Percentiles rank a stretch among this genome's conserved stretches.
phyloP scores from a whole-genome alignment of 148 eudicot species.

The Limonium bicolor region DNA sequence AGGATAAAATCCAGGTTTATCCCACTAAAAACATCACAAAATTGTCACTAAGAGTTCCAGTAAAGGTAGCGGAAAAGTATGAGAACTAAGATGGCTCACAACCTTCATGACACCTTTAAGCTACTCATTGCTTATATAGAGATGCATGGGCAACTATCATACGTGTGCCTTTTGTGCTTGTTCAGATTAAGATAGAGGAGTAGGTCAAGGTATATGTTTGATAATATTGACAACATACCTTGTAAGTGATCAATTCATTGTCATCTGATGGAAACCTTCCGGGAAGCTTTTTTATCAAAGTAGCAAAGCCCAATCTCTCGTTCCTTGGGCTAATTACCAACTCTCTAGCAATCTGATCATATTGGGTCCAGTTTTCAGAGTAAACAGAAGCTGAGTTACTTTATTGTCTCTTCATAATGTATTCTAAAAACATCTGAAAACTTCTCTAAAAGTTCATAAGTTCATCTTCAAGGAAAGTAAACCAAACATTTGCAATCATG shows the following conservation, averaged over 20 bases:
- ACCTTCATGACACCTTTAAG: too few species aligned
- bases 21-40: conserved; percentile 48
- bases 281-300: conserved; percentile 55
- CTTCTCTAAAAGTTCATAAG: too few species aligned
- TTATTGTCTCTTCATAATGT: too few species aligned
- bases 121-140: too few species aligned
- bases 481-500: too few species aligned
- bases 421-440: too few species aligned
- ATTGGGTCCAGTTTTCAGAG: too few species aligned
- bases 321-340: conserved; percentile 91
- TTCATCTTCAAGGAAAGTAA: too few species aligned
- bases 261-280: conserved; percentile 42
- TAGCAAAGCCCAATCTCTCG: conserved; percentile 58
- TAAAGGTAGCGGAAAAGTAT: not conserved
- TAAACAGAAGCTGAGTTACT: too few species aligned
- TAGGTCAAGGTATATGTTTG: not conserved
- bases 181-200: not conserved
- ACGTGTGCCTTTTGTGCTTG: too few species aligned
- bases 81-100: not conserved
- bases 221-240: conserved; percentile 24
- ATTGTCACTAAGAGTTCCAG: conserved; percentile 4
- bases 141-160: too few species aligned
- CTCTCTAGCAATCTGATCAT: conserved; percentile 90
- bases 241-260: conserved; percentile 54
- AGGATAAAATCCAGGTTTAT: conserved; percentile 69